These are phyloP conservation scores for Striga asiatica DNA, from an alignment of 257 asterid genomes.

Conservation along the genomic window DNA sequence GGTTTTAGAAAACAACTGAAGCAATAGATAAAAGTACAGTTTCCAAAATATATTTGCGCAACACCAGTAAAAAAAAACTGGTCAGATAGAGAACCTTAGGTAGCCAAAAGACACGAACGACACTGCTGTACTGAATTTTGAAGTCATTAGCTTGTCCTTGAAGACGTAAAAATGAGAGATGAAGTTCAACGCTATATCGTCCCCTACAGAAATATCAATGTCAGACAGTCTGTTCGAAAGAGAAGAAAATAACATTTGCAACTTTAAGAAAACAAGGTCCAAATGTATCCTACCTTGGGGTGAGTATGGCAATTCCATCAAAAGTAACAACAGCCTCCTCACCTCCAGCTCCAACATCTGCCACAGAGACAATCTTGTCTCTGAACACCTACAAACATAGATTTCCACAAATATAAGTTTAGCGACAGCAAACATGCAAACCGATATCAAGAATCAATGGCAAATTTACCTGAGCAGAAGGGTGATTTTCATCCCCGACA, in stretches of 20 bases:
- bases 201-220: conserved; percentile 49
- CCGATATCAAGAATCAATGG: conserved; percentile 3
- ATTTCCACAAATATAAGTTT: background rate
- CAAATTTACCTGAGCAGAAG: conserved; percentile 75
- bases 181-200: conserved; percentile 84
- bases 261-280: background rate
- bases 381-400: conserved; percentile 55
- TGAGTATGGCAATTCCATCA: conserved; percentile 84
- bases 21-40: too few relatives aligned
- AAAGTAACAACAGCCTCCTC: conserved; percentile 91
- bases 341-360: conserved; percentile 95
- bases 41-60: conserved; percentile 1
- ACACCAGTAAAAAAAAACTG: conserved; percentile 5
- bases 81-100: conserved; percentile 59
- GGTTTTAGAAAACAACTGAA: too few relatives aligned
- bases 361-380: conserved; percentile 81
- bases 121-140: conserved; percentile 96
- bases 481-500: conserved; percentile 66
- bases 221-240: conserved; percentile 16
- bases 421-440: background rate
- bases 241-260: conserved; percentile 3
- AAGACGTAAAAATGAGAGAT: conserved; percentile 82
- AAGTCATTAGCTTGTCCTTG: conserved; percentile 99
- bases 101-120: conserved; percentile 82
- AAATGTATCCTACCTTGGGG: conserved; percentile 61